phyloP scores from a whole-genome alignment of 441 rosid genomes.

The Gossypium lobatum region DNA sequence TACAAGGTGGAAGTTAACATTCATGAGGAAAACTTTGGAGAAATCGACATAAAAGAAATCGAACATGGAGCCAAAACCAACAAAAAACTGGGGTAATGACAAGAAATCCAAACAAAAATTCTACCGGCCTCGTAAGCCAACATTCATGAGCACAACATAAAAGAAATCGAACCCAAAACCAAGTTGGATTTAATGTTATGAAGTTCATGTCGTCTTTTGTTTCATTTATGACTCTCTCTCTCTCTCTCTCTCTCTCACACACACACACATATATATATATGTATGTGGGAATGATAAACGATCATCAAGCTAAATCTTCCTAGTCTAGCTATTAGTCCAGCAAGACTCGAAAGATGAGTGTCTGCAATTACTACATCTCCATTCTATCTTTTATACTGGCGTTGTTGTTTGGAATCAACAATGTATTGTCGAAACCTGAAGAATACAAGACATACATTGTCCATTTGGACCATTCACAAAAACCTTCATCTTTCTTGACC shows the following conservation, averaged over 20 bases:
- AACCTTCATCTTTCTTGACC: conserved; percentile 26
- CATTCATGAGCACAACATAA: background rate
- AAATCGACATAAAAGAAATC: background rate
- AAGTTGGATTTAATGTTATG: background rate
- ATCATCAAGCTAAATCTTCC: background rate
- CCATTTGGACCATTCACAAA: conserved; percentile 35
- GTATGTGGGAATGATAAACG: background rate
- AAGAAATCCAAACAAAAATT: background rate
- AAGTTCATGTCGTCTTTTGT: background rate
- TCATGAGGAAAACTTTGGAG: background rate
- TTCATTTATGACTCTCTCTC: background rate
- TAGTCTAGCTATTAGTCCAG: background rate
- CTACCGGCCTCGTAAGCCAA: background rate
- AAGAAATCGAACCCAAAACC: background rate
- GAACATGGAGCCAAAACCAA: background rate
- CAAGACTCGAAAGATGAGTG: background rate
- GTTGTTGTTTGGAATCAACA: conserved; percentile 4
- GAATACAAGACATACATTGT: conserved; percentile 30
- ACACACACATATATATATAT: background rate
- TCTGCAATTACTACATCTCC: background rate
- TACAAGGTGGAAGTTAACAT: background rate
- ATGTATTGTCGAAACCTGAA: conserved; percentile 15
- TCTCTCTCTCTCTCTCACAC: no score
- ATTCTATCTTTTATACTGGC: background rate
- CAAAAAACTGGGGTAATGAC: background rate